phyloP scores from a whole-genome alignment of 148 eudicot genomes.

The Polygonum aviculare region DNA sequence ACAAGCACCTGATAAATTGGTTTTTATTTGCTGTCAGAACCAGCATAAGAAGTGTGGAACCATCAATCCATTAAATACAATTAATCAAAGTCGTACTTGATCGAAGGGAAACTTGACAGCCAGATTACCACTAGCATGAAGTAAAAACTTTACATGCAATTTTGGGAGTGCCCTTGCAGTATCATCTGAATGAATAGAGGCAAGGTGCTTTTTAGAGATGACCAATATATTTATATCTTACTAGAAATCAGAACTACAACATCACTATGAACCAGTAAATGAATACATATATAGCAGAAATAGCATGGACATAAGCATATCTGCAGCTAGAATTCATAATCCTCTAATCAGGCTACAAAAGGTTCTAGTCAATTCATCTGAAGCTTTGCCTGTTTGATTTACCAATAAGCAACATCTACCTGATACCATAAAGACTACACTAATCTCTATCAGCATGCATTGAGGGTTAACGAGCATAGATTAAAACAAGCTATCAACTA shows the following conservation, averaged over 20 bases:
- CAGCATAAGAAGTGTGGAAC: neutral
- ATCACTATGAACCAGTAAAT: neutral
- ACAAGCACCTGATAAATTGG: constrained; percentile 41
- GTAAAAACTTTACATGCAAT: constrained; percentile 52
- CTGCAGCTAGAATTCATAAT: neutral
- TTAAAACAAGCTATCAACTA: neutral
- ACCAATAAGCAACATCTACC: neutral
- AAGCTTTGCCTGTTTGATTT: neutral
- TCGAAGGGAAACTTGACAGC: constrained; percentile 77
- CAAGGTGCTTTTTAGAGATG: neutral
- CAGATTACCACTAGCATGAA: constrained; percentile 77
- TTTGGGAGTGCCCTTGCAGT: constrained; percentile 34
- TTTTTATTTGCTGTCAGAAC: constrained; percentile 13
- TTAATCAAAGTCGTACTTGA: constrained; percentile 34
- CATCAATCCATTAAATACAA: neutral
- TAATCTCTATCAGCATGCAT: neutral
- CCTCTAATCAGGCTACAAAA: neutral
- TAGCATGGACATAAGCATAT: neutral
- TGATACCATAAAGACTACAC: neutral
- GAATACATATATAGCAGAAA: neutral
- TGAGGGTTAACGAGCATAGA: neutral
- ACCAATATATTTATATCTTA: neutral
- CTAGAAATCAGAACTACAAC: neutral
- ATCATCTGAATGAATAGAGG: constrained; percentile 33
- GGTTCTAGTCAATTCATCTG: neutral